Evolutionary conservation across 1,284 basidiomycete genomes (phyloP).

Genomic region (Sporisorium scitamineum): DNA sequence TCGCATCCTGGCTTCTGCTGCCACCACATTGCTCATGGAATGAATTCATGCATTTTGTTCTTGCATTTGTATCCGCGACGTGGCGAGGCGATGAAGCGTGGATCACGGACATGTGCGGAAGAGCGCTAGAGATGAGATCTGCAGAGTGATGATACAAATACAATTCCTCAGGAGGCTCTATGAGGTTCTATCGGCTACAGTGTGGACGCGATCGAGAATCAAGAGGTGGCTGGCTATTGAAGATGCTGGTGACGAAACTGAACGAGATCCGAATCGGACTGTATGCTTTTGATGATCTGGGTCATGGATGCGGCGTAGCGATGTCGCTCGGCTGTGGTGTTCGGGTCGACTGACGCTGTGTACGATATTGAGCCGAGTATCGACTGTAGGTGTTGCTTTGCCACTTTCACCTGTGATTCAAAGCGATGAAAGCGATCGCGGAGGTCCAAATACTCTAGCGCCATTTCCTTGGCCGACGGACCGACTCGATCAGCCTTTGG

Average conservation of each 20-base stretch:
- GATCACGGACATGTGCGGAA: neutral
- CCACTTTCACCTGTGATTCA: conserved; percentile 31
- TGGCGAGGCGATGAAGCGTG: neutral
- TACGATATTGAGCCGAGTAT: conserved; percentile 34
- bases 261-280: conserved; percentile 17
- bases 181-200: neutral
- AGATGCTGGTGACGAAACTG: conserved; percentile 23
- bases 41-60: neutral
- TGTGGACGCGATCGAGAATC: neutral
- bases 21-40: neutral
- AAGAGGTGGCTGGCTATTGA: neutral
- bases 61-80: neutral
- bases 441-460: conserved; percentile 30
- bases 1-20: neutral
- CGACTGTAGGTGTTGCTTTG: conserved; percentile 41
- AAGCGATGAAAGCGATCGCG: conserved; percentile 16
- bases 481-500: neutral
- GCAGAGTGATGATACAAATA: conserved; percentile 1
- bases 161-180: neutral
- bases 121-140: neutral
- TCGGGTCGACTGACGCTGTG: neutral
- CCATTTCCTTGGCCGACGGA: conserved; percentile 16
- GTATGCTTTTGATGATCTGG: conserved; percentile 24
- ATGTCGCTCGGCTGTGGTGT: conserved; percentile 8
- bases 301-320: conserved; percentile 22